A percentile compares a stretch with the other conserved stretches of the same genome.
phyloP scores from a whole-genome alignment of 176 grass and related monocot species.

The Thalia dealbata region DNA sequence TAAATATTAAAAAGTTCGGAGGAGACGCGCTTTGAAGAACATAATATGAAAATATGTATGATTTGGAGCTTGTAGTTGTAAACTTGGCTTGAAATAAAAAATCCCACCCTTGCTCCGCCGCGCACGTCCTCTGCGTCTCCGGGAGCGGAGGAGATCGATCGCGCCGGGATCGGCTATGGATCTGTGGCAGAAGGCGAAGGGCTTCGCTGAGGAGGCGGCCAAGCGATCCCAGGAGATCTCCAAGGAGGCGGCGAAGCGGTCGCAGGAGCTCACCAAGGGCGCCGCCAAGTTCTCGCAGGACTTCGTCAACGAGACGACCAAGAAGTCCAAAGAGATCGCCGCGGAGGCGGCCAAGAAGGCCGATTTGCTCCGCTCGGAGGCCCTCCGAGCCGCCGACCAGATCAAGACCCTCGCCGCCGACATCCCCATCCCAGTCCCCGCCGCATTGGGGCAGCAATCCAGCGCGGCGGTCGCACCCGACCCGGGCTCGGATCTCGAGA shows the following conservation, averaged over 20 bases:
- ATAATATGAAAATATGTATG: too few relatives aligned
- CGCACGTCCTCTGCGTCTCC: background rate
- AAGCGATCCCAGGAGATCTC: conserved; percentile 22
- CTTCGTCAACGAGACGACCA: conserved; percentile 75
- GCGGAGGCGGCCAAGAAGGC: conserved; percentile 92
- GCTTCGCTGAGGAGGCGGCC: conserved; percentile 38
- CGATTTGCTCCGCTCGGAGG: conserved; percentile 44
- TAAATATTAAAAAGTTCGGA: too few relatives aligned
- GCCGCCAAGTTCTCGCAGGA: conserved; percentile 80
- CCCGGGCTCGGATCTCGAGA: conserved; percentile 46
- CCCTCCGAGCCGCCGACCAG: conserved; percentile 48
- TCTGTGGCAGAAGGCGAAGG: conserved; percentile 79
- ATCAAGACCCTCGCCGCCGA: conserved; percentile 80
- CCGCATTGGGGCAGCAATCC: conserved; percentile 8
- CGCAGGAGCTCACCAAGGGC: conserved; percentile 34
- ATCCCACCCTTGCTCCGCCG: background rate
- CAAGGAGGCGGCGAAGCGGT: conserved; percentile 69
- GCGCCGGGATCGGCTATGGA: conserved; percentile 33
- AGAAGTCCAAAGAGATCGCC: conserved; percentile 79
- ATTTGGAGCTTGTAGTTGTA: too few relatives aligned
- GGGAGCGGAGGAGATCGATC: background rate
- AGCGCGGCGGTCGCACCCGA: conserved; percentile 25
- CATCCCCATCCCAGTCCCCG: conserved; percentile 49
- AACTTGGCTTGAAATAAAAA: too few relatives aligned
- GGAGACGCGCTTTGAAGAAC: too few relatives aligned